A percentile compares a stretch with the other conserved stretches of the same genome.
phyloP scores from a whole-genome alignment of 306 rosid species.

The Fagus crenata region DNA sequence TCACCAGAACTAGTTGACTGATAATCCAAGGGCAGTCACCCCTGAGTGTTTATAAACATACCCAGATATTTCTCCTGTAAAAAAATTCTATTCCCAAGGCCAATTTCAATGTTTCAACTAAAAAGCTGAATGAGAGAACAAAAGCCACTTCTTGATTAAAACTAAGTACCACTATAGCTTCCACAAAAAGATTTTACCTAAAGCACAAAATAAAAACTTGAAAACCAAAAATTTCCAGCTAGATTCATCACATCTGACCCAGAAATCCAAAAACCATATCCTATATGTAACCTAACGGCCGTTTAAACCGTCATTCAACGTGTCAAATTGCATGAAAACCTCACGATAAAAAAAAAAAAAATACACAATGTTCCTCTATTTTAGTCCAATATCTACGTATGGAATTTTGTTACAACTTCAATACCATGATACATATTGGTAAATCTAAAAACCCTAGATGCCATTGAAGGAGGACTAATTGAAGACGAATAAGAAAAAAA shows the following conservation, averaged over 20 bases:
- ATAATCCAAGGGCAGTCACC: no score
- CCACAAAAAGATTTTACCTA: background rate
- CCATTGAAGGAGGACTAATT: background rate
- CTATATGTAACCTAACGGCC: background rate
- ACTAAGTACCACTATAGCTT: background rate
- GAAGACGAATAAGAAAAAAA: background rate
- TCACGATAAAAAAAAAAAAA: no score
- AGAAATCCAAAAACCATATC: background rate
- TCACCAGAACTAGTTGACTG: no score
- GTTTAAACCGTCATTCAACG: background rate
- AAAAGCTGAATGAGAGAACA: background rate
- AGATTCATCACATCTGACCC: background rate
- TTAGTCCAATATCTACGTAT: background rate
- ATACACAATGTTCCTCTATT: background rate
- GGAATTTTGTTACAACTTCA: background rate
- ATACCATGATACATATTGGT: background rate
- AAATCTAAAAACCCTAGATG: background rate
- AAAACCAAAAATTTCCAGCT: background rate
- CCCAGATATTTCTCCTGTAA: background rate
- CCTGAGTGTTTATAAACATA: background rate
- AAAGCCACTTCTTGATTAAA: background rate
- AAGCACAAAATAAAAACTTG: background rate
- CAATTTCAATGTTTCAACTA: background rate
- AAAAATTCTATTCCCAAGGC: background rate
- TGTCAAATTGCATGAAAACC: background rate